Base-by-base conservation (phyloP, 78 protist genomes). In the Isochrysis galbana region DNA sequence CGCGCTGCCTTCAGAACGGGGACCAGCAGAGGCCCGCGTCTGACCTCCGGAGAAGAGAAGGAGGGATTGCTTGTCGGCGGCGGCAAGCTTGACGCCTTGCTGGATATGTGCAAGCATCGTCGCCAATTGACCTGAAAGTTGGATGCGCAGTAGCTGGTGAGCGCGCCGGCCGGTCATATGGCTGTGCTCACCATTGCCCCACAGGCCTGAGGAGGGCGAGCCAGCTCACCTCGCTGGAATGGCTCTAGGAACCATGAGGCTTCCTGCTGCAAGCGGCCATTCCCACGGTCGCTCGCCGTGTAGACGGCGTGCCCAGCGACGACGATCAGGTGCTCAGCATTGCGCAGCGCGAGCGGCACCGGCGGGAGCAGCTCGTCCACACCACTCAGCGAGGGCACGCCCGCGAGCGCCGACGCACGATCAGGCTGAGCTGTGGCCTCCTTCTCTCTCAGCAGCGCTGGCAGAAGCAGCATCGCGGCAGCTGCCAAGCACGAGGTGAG, bases 251-350 rank as follows among this genome's bases (percentile, higher is more conserved):
- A 36, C 91, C 93, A 44, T 36, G 80, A 38, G 10, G 10, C 80
- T 34, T 36, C 80, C 44, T 14, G 32, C 55, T 1, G 46, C 22
- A 38, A 48, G 32, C 11, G 46, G n/a, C 55, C 19, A 17, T 32
- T 22, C 21, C 0, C 17, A 32, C 0, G 61, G 36, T 5, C 39
- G 14, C 0, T 19, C 46, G 91, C 86, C 19, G 19, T 5, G 69
- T 22, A 51, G 19, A 82, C 74, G 36, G 90, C 93, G 69, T 87
- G 93, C n/a, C 93, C 69, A 17, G 89, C 69, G 72, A 90, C 93
- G 34, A 90, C 17, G 72, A 90, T 11, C 38, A 90, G 74, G 72
- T 90, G 90, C 70, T 7, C 14, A 14, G 61, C 61, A 14, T 14
- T 7, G 7, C 61, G 61, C 61, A 51, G 61, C 61, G 61, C 61